phyloP scores from a whole-genome alignment of 768 basidiomycete genomes.

The Russula vinacea region DNA sequence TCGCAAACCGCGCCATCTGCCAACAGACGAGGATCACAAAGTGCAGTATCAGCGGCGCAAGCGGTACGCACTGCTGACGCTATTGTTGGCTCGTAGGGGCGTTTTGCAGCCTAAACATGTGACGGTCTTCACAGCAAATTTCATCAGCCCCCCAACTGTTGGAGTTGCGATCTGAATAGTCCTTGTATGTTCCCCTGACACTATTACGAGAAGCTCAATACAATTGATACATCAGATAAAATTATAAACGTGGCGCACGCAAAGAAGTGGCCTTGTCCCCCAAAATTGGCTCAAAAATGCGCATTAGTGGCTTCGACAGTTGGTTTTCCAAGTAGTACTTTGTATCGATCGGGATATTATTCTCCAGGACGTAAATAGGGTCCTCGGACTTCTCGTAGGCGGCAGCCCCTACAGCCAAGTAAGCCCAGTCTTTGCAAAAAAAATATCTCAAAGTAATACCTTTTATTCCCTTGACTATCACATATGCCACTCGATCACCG shows the following conservation, averaged over 20 bases:
- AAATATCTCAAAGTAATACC: slow-evolving; percentile 41
- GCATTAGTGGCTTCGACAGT: slow-evolving; percentile 91
- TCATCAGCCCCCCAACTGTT: slow-evolving; percentile 95
- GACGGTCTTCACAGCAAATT: slow-evolving; percentile 93
- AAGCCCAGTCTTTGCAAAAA: neutral
- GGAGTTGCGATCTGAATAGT: slow-evolving; percentile 96
- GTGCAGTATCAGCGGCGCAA: neutral
- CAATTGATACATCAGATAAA: neutral
- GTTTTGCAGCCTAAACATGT: slow-evolving; percentile 97
- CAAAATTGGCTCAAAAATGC: slow-evolving; percentile 97
- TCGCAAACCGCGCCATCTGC: slow-evolving; percentile 91
- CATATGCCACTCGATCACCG: slow-evolving; percentile 98
- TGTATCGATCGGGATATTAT: slow-evolving; percentile 97
- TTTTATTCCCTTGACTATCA: slow-evolving; percentile 95
- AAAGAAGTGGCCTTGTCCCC: slow-evolving; percentile 87
- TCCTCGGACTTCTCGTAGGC: slow-evolving; percentile 99
- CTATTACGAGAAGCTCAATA: slow-evolving; percentile 42
- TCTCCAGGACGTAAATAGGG: slow-evolving; percentile 94
- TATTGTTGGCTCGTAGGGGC: slow-evolving; percentile 72
- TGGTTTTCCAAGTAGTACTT: slow-evolving; percentile 98
- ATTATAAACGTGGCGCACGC: slow-evolving; percentile 46
- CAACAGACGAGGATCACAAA: slow-evolving; percentile 1
- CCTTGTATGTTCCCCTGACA: slow-evolving; percentile 94
- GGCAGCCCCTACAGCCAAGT: slow-evolving; percentile 66
- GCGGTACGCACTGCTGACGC: slow-evolving; percentile 55